Base-by-base conservation (phyloP, 495 filamentous ascomycete species). In the Aspergillus incahuasiensis region DNA sequence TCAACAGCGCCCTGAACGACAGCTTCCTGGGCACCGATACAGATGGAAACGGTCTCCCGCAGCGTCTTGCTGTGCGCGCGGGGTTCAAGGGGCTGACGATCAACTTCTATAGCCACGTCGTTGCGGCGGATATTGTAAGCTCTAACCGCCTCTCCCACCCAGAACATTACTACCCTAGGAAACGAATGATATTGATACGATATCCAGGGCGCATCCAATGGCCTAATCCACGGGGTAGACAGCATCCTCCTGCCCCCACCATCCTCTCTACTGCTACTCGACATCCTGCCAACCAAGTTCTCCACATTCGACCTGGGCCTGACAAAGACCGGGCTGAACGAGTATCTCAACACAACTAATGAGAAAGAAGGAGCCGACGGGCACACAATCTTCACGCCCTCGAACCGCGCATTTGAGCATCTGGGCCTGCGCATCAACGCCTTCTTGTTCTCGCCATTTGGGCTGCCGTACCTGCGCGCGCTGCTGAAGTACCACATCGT, bases 151-250 rank as follows among this genome's bases (percentile, higher is more conserved):
- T n/a, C n/a, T n/a, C 21, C 18, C 20, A 30, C 50, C 30, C 44
- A 28, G 54, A 12, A 6, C n/a, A 42, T 12, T 53, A 12, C 16
- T 16, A 16, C 12, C 20, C 5, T 12, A 48, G 21, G 28, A 25
- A 12, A 35, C 25, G 38, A 68, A 48, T 21, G 40, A 32, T 55
- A 48, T 48, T 19, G 32, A 34, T 34, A 44, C 42, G 9, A 46
- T 30, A 9, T 48, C 15, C 2, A 83, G 77, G 75, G 76, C 61
- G 79, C 73, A 28, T 80, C 79, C 42, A 95, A 96, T 70, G 91
- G 91, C 47, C 71, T 94, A 6, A 82, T 95, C 65, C 91, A 96
- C 74, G 84, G 78, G 52, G 67, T 96, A 51, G 80, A 89, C 71
- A 70, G 65, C 53, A 71, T 92, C 52, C 79, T 97, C 25, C 59